These are phyloP conservation scores for Kernera saxatilis DNA, from an alignment of 345 rosid genomes.

Conservation along the genomic window DNA sequence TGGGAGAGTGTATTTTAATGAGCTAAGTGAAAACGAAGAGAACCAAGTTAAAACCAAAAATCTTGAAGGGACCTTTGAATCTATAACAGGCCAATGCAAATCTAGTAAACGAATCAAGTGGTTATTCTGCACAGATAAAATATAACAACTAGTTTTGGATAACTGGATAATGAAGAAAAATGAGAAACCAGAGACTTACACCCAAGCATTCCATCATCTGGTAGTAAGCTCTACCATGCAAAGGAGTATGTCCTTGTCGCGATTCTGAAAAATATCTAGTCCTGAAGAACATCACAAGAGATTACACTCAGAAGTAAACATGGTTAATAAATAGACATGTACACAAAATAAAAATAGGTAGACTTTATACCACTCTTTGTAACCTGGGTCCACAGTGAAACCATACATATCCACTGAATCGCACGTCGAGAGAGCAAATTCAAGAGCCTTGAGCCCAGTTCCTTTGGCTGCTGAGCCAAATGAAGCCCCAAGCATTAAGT, in stretches of 20 bases:
- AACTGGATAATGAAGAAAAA: background rate
- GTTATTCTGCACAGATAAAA: background rate
- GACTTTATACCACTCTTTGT: slow-evolving; percentile 50
- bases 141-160: background rate
- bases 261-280: slow-evolving; percentile 97
- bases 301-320: background rate
- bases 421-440: slow-evolving; percentile 84
- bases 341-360: background rate
- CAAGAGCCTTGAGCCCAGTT: slow-evolving; percentile 95
- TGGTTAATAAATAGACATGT: background rate
- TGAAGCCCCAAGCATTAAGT: slow-evolving; percentile 92
- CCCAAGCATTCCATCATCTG: slow-evolving; percentile 99
- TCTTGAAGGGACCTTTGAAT: background rate
- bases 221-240: slow-evolving; percentile 96
- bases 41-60: slow-evolving; percentile 10
- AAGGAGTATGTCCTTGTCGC: slow-evolving; percentile 93
- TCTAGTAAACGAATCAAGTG: background rate
- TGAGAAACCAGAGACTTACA: slow-evolving; percentile 42
- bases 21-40: slow-evolving; percentile 48
- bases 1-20: slow-evolving; percentile 90
- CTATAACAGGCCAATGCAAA: background rate
- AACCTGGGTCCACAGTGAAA: slow-evolving; percentile 95
- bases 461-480: slow-evolving; percentile 99
- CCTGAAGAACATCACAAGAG: slow-evolving; percentile 40
- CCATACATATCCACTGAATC: slow-evolving; percentile 96